Evolutionary conservation across 1,139 yeast genomes (phyloP), one percentile per base, ranked within the genome.

Genomic region (Debaryomyces sp.): DNA sequence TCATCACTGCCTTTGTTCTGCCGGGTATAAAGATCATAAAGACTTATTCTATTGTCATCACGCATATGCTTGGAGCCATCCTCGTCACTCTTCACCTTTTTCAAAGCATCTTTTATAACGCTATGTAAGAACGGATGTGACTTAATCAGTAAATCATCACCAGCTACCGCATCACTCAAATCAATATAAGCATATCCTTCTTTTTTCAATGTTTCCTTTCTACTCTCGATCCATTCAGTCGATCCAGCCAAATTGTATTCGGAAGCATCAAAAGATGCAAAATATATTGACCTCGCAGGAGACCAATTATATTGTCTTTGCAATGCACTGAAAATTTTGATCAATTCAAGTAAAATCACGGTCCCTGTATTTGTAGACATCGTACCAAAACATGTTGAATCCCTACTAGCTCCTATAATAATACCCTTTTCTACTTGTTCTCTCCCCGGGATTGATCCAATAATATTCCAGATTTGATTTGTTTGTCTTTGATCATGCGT

Each of bases 191-290:
- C 78, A 57, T 81, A 84, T 0, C 89, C 89, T 54, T 86, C 85
- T 43, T 80, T 75, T 50, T 76, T 70, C 33, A 90, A 69, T 38
- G 74, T 75, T 21, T 79, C 78, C 22, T 73, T 67, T 52, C 81
- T 79, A 36, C 75, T 72, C 58, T 88, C 90, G 6, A 87, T 78
- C 82, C 94, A 85, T 59, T 88, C 95, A 0, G 95, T 78, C 36
- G 91, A 78, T 0, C 99, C 99, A 0, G 95, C 96, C 57, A 80
- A 71, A 60, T 91, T 92, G 60, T 87, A 91, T 52, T 87, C 85
- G 0, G 88, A 75, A 0, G 89, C 97, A 59, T 92, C 97, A 75
- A 90, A 91, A 2, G 97, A 89, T 0, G 85, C 83, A 67, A 94
- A 91, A 59, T 86, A 85, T 7, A 94, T 83, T 1, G 94, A 77